These are phyloP conservation scores for Metschnikowia aberdeeniae DNA, from an alignment of 805 yeast species.

Conservation along the genomic window DNA sequence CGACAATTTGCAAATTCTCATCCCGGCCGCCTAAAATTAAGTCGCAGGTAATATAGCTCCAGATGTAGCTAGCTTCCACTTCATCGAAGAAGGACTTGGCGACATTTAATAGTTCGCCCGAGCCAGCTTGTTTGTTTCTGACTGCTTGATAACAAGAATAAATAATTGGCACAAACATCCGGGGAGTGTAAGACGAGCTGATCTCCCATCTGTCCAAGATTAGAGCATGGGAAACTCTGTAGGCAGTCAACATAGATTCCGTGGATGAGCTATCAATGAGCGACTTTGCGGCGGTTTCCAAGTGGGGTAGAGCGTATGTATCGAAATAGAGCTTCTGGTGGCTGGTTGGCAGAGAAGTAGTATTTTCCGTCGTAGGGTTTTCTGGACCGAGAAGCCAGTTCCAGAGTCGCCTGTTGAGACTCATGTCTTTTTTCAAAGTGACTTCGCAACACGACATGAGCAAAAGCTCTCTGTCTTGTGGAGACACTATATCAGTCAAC, in stretches of 20 bases:
- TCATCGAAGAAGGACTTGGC: constrained; percentile 78
- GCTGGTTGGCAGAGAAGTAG: constrained; percentile 24
- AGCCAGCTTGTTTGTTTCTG: not conserved
- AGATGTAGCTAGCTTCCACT: constrained; percentile 75
- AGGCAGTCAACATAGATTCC: constrained; percentile 45
- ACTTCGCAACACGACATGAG: constrained; percentile 62
- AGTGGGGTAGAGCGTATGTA: constrained; percentile 47
- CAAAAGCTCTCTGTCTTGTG: constrained; percentile 53
- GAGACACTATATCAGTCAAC: constrained; percentile 43
- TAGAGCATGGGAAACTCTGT: constrained; percentile 58
- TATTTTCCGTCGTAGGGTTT: constrained; percentile 1
- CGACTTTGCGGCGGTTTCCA: constrained; percentile 52
- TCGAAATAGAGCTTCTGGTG: constrained; percentile 46
- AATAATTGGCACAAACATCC: constrained; percentile 63
- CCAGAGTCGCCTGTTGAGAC: constrained; percentile 91
- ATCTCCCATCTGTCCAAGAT: constrained; percentile 95
- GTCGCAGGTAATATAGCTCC: constrained; percentile 55
- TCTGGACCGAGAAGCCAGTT: constrained; percentile 89
- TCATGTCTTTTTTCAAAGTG: constrained; percentile 84
- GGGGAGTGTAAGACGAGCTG: constrained; percentile 69
- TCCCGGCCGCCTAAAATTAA: constrained; percentile 32
- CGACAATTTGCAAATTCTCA: constrained; percentile 43
- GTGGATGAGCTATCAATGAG: constrained; percentile 33
- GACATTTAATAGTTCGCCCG: constrained; percentile 45
- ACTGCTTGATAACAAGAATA: constrained; percentile 34